Evolutionary conservation across 257 asterid genomes (phyloP), one percentile per base, ranked within the genome.

Genomic region (Haberlea rhodopensis): DNA sequence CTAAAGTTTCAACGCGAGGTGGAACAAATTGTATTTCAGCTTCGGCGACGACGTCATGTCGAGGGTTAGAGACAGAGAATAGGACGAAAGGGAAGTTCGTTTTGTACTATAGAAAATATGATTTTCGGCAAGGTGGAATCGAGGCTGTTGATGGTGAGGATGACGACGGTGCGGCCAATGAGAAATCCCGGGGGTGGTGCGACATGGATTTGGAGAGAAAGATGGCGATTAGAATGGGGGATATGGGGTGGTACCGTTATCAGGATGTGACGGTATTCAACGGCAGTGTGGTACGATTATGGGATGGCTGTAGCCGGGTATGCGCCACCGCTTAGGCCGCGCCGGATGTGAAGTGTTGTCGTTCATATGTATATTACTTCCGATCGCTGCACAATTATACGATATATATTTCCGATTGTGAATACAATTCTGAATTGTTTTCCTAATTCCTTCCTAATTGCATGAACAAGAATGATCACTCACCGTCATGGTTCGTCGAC

Each of bases 251-350:
- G 85, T 77, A 81, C 65, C 62, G 61, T 63, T 71, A 81, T 71
- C 95, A 81, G 51, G 91, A 86, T 62, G 53, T 76, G 79, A 73
- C 75, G 73, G 76, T 65, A 76, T 32, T 87, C 18, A 71, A 84
- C 60, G 95, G 95, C 43, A 83, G 60, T 60, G 87, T 89, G 63
- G 96, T 89, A 60, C 75, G 89, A 69, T 57, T 89, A 75, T 89
- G 96, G 96, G 91, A 80, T n/a, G 80, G 72, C 69, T 53, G 77
- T 46, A 34, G 76, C 69, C 51, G 65, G 79, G 29, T 70, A 51
- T 53, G 62, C 53, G 75, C 60, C 69, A 71, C 73, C 62, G 76
- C 74, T 54, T 15, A 20, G 51, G 26, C 43, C 13, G 2, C 43
- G 43, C 43, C 43, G 43, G 34, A 32, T 9, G 43, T 32, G n/a